Evolutionary conservation across 345 rosid genomes (phyloP), one percentile per base, ranked within the genome.

Genomic region (Corchorus capsularis): DNA sequence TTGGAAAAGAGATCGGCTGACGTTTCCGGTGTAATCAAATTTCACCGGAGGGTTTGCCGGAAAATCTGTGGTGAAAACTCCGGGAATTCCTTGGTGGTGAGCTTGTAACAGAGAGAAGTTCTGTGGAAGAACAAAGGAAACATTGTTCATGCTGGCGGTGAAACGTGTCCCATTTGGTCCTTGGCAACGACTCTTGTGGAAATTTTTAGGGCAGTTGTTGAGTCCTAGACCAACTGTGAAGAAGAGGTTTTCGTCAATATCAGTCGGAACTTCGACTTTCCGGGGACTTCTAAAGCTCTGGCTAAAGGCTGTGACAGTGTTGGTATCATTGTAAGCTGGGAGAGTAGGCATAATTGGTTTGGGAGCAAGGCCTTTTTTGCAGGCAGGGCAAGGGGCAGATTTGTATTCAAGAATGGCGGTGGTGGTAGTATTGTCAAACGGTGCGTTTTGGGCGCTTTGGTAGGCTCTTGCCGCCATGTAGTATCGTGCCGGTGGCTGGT

Each of bases 131-230:
- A 85, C 93, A 70, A 96, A 92, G 3, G 98, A 96, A 12, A 82
- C 87, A 67, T 93, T 96, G 91, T 93, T 96, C 88, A 93, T 88
- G 49, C 98, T 87, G 1, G 99, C 86, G 0, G 96, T 87, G 83
- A 96, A 91, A 22, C 98, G 97, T 27, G 96, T 93, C 0, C 97
- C 96, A 53, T 92, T 93, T 12, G 92, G 90, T 7, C 98, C 99
- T 72, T 93, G 99, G 49, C 99, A 96, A 47, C 81, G 83, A 8
- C 63, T 81, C 11, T 82, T 7, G 0, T 41, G 49, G 16, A 86
- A 87, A 10, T 85, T 87, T 54, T 74, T 79, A 8, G 99, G 98
- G 77, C 99, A 93, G 2, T 74, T 87, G 55, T 88, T 78, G 63
- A 93, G 89, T 49, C 99, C 99, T 14, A 96, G 73, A 8, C 99